Percentiles rank a stretch among this genome's conserved stretches.
Conservation (phyloP, 2,329 filamentous ascomycete genomes). For the Alternaria novae-zelandiae region DNA sequence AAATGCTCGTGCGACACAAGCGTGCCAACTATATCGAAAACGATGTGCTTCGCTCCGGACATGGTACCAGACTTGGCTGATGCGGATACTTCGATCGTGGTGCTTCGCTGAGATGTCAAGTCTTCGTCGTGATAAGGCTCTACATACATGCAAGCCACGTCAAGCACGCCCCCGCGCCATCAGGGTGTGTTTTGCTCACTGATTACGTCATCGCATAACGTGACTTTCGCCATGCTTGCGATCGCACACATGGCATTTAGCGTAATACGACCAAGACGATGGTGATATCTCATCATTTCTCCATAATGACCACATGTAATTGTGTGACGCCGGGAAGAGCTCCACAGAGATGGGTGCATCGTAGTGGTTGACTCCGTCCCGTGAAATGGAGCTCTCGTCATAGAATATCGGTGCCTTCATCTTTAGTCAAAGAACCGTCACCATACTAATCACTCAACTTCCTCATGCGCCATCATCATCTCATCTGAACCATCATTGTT, state of each 20-base stretch:
- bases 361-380: not conserved
- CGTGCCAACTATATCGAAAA: slow-evolving; percentile 58
- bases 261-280: not conserved
- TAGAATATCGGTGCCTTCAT: not conserved
- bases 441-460: not conserved
- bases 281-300: not conserved
- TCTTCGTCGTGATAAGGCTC: no score
- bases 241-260: not conserved
- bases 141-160: not conserved
- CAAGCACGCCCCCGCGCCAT: not conserved
- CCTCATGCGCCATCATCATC: not conserved
- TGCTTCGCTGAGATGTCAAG: no score
- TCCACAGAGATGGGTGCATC: not conserved
- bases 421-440: not conserved
- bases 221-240: not conserved
- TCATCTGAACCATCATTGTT: not conserved
- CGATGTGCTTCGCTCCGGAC: slow-evolving; percentile 15
- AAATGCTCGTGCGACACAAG: slow-evolving; percentile 56
- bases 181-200: not conserved
- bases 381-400: not conserved
- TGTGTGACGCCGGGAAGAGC: not conserved
- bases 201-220: not conserved
- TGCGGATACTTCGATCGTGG: no score
- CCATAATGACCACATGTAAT: not conserved
- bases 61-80: no score